Percentiles rank a stretch among this genome's conserved stretches.
These are phyloP conservation scores for Drechslerella dactyloides DNA, from an alignment of 2,329 filamentous ascomycete genomes.

Conservation along the genomic window DNA sequence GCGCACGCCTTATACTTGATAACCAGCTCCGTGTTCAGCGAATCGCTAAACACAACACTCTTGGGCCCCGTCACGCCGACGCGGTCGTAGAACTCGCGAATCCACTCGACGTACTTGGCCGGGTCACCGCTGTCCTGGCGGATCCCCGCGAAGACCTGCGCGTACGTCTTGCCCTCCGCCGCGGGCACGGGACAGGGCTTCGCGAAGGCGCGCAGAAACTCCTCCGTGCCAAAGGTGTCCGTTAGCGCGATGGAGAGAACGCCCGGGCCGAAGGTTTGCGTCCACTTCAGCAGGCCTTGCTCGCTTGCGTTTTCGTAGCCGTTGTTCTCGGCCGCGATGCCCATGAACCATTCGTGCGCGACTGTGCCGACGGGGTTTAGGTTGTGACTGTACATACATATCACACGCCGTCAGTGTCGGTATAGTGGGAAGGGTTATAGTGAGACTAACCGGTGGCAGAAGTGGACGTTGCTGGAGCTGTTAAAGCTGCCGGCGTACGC, in stretches of 20 bases:
- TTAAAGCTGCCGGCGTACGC: constrained; percentile 63
- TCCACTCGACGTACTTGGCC: constrained; percentile 75
- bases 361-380: constrained; percentile 85
- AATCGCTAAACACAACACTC: constrained; percentile 93
- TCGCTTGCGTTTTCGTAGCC: constrained; percentile 87
- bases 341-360: constrained; percentile 99
- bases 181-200: constrained; percentile 65
- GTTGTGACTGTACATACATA: constrained; percentile 65
- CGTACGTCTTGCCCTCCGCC: constrained; percentile 69
- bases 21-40: constrained; percentile 86
- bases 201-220: constrained; percentile 84
- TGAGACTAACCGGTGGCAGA: constrained; percentile 64
- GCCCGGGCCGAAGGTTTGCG: constrained; percentile 84
- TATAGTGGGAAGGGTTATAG: not conserved
- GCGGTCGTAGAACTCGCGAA: constrained; percentile 79
- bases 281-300: constrained; percentile 83
- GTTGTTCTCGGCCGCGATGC: constrained; percentile 85
- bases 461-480: constrained; percentile 94
- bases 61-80: constrained; percentile 69
- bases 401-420: not conserved
- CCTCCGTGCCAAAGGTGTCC: constrained; percentile 91
- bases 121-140: constrained; percentile 92
- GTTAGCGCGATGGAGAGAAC: constrained; percentile 88
- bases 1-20: constrained; percentile 86
- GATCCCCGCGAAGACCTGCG: constrained; percentile 80